Evolutionary conservation across 106 monocot species (phyloP).

Genomic region (Dactylorhiza incarnata): DNA sequence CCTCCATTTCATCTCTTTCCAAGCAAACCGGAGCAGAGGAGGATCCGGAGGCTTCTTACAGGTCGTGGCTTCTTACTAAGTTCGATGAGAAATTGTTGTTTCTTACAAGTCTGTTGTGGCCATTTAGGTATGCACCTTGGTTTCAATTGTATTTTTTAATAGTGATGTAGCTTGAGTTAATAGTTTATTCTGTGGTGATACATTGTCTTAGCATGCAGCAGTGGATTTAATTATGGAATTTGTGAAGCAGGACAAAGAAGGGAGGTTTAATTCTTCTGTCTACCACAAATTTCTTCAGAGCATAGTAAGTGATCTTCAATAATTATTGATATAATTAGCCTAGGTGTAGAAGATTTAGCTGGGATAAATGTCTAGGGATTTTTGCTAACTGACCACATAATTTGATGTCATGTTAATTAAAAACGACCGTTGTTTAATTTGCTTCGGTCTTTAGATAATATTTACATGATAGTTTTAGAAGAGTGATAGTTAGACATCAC

Average conservation of each 20-base stretch:
- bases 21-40: slow-evolving; percentile 5
- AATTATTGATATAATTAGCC: too few relatives aligned
- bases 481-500: too few relatives aligned
- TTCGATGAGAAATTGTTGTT: slow-evolving; percentile 57
- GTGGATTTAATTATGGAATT: slow-evolving; percentile 83
- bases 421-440: too few relatives aligned
- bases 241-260: slow-evolving; percentile 67
- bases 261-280: slow-evolving; percentile 57
- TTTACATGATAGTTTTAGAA: too few relatives aligned
- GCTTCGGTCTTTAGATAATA: too few relatives aligned
- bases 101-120: slow-evolving; percentile 24
- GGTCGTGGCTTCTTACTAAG: slow-evolving; percentile 51
- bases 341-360: too few relatives aligned
- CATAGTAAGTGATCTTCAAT: slow-evolving; percentile 38
- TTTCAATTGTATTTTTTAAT: neutral
- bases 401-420: too few relatives aligned
- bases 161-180: neutral
- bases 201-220: slow-evolving; percentile 47
- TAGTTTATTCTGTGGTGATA: neutral
- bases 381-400: too few relatives aligned
- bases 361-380: too few relatives aligned
- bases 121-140: slow-evolving; percentile 30
- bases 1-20: slow-evolving; percentile 13
- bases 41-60: slow-evolving; percentile 53
- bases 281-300: slow-evolving; percentile 51